Percentiles rank a stretch among this genome's conserved stretches.
phyloP scores from a whole-genome alignment of 2,329 filamentous ascomycete genomes.

The Furcasterigmium sp. region DNA sequence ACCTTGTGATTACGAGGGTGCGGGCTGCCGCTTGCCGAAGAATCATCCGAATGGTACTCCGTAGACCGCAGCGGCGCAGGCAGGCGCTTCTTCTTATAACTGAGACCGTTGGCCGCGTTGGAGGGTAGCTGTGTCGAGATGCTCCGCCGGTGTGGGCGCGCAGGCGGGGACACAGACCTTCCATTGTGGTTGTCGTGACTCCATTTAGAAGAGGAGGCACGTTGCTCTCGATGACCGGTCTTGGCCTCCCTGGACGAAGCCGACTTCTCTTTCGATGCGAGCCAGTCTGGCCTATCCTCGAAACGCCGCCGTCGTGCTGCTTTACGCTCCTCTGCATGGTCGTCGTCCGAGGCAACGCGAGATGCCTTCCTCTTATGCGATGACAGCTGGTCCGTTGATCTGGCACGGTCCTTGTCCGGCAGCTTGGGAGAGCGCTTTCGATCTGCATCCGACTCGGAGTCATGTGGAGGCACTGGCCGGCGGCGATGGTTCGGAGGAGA shows the following conservation, averaged over 20 bases:
- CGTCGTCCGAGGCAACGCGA: slow-evolving; percentile 53
- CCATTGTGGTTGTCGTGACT: slow-evolving; percentile 19
- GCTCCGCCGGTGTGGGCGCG: slow-evolving; percentile 56
- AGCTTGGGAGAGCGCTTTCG: slow-evolving; percentile 36
- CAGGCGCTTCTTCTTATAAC: slow-evolving; percentile 55
- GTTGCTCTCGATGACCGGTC: slow-evolving; percentile 20
- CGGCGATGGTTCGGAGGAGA: slow-evolving; percentile 42
- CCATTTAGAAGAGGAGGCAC: slow-evolving; percentile 22
- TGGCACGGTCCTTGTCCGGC: slow-evolving; percentile 40
- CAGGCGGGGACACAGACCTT: slow-evolving; percentile 56
- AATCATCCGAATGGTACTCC: slow-evolving; percentile 64
- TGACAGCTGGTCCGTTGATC: slow-evolving; percentile 39
- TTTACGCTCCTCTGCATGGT: slow-evolving; percentile 45
- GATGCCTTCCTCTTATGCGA: slow-evolving; percentile 49
- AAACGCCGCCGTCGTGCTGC: slow-evolving; percentile 46
- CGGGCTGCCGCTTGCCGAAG: slow-evolving; percentile 55
- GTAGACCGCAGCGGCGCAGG: slow-evolving; percentile 57
- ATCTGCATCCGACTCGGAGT: slow-evolving; percentile 51
- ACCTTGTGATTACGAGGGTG: slow-evolving; percentile 54
- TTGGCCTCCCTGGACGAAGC: background rate
- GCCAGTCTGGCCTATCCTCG: slow-evolving; percentile 23
- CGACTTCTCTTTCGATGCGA: slow-evolving; percentile 1
- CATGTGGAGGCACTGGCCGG: slow-evolving; percentile 32
- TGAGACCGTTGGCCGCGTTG: slow-evolving; percentile 48
- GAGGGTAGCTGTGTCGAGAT: slow-evolving; percentile 58